Base-by-base conservation (phyloP, 306 rosid genomes). In the Luffa acutangula region DNA sequence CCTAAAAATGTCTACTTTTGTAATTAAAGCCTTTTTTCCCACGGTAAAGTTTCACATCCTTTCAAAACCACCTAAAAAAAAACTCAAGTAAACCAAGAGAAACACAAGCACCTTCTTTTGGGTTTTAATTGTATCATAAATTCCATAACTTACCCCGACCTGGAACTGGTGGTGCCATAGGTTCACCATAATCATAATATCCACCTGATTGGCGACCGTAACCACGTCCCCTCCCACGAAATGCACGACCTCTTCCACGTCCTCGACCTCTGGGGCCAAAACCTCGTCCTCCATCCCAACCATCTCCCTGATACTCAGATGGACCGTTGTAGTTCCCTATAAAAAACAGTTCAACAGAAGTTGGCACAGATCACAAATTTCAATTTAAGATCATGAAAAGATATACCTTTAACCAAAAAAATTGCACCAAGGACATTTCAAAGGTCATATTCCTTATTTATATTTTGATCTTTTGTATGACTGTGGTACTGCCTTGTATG, bases 221-320 rank as follows among this genome's bases (percentile, higher is more conserved):
- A 51, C 89, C 92, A 34, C 92, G 86, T 74, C 91, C 97, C 49
- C 88, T 85, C 33, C 92, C 95, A 75, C 86, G 79, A 76, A 82
- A 84, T 84, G 53, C 66, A 80, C 87, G 91, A 8, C 95, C 90
- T 83, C 92, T 83, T 39, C 78, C 86, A 9, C 90, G 93, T 63
- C 93, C 98, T 79, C 93, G 89, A 76, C 92, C 91, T 85, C 96
- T 87, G 75, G 90, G 90, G 59, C 93, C 96, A 78, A 83, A 90
- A 73, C 98, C 88, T 36, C 85, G 91, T 17, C 96, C 95, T 45
- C 88, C 87, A 75, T 88, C 98, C 92, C 91, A 90, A 56, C 89
- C 89, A 84, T 90, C 93, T 57, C 92, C 98, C 77, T 86, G 79
- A 79, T 89, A 87, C 46, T 93, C 96, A 67, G 77, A 75, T 71